Evolutionary conservation across 1,139 yeast species (phyloP), one percentile per base, ranked within the genome.

Genomic region (Saccharomyces hybrid): DNA sequence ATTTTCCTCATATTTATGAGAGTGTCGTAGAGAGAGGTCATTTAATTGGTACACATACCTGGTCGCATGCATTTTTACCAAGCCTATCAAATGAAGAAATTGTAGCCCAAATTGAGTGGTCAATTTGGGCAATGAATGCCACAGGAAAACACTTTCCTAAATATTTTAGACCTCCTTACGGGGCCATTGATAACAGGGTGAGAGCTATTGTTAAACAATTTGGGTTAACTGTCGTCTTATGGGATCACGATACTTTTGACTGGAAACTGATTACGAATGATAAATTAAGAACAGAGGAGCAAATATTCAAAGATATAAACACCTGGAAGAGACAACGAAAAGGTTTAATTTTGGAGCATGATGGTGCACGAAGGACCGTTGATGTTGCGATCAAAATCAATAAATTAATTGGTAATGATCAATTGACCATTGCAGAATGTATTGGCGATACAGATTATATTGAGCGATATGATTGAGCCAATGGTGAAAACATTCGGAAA

Each of bases 101-200:
- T 26, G 83, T 87, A 56, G 96, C 97, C 0, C 96, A 91, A 68
- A 73, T 91, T 48, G 85, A 91, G 71, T 91, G 98, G 99, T 85
- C 95, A 1, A 83, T 90, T 42, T 91, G 98, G 98, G 96, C n/a
- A n/a, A n/a, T n/a, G n/a, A n/a, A n/a, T n/a, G n/a, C n/a, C n/a
- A n/a, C n/a, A n/a, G n/a, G n/a, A n/a, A n/a, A n/a, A n/a, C n/a
- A 90, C 63, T 68, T 88, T n/a, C 98, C 98, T 8, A 85, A 85
- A 64, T 93, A 93, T 86, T 91, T 88, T 69, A 77, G 99, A 57
- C 99, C 99, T 0, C 99, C 99, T 0, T 91, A 88, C 68, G 98
- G 98, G 0, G 97, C 96, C 0, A 77, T 88, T 50, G 99, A 91
- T 71, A 85, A 90, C 67, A 75, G 98, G 53, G 85, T 91, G 0